These are phyloP conservation scores for Elaeagnus macrophylla DNA, from an alignment of 306 rosid species.

Conservation along the genomic window DNA sequence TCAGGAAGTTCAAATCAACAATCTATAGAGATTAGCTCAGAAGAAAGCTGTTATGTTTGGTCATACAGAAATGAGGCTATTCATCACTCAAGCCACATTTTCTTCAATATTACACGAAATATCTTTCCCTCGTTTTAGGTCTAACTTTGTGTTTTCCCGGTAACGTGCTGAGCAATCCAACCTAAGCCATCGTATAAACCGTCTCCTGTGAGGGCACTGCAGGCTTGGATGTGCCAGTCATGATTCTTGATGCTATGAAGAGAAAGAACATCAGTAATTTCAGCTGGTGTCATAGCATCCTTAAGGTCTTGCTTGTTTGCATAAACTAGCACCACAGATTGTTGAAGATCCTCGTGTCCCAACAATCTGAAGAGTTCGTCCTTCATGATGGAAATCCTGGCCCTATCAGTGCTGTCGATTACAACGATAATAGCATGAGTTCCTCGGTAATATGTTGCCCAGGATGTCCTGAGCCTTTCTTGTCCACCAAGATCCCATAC, in stretches of 20 bases:
- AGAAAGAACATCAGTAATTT: constrained; percentile 83
- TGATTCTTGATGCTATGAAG: constrained; percentile 98
- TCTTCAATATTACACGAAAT: constrained; percentile 24
- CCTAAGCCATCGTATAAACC: constrained; percentile 92
- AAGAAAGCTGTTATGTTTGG: constrained; percentile 21
- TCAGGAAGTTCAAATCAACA: constrained; percentile 24
- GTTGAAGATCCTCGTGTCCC: constrained; percentile 82
- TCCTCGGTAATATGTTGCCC: constrained; percentile 98
- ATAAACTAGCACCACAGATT: constrained; percentile 69
- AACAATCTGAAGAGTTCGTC: constrained; percentile 94
- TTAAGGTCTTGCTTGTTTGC: constrained; percentile 96
- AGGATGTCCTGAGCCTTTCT: constrained; percentile 90
- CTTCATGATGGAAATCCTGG: constrained; percentile 77
- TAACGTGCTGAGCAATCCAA: constrained; percentile 79
- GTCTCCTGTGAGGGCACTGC: constrained; percentile 90
- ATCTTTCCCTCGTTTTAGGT: neutral
- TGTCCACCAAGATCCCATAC: constrained; percentile 99
- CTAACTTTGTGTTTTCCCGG: constrained; percentile 69
- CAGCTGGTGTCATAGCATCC: constrained; percentile 99
- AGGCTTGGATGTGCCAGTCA: constrained; percentile 99
- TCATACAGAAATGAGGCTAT: constrained; percentile 31
- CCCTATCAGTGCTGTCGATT: constrained; percentile 94
- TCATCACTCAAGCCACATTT: constrained; percentile 26
- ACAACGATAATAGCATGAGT: constrained; percentile 84
- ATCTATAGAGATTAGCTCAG: constrained; percentile 34